phyloP scores from a whole-genome alignment of 805 yeast species.

The Yarrowia hollandica region DNA sequence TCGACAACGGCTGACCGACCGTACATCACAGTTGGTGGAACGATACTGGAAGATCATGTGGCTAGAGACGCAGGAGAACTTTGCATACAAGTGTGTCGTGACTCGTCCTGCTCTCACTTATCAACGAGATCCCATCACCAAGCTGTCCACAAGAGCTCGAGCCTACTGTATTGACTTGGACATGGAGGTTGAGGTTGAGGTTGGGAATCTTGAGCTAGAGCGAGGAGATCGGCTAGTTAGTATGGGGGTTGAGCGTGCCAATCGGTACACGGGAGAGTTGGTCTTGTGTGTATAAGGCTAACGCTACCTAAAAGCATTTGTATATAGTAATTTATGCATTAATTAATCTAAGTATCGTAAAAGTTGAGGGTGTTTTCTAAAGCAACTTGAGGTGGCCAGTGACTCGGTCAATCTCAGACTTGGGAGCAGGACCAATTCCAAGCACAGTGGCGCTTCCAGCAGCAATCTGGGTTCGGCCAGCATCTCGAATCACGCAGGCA shows the following conservation, averaged over 20 bases:
- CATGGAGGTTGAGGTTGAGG: constrained; percentile 49
- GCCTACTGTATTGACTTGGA: constrained; percentile 53
- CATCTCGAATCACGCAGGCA: constrained; percentile 84
- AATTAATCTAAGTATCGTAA: not conserved
- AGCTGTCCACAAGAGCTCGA: constrained; percentile 37
- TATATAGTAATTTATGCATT: constrained; percentile 4
- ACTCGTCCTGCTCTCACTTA: constrained; percentile 17
- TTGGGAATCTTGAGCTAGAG: constrained; percentile 36
- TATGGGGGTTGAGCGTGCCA: constrained; percentile 47
- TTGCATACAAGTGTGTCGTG: constrained; percentile 25
- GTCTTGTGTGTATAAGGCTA: constrained; percentile 45
- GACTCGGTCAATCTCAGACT: constrained; percentile 67
- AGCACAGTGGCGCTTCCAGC: constrained; percentile 94
- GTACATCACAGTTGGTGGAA: constrained; percentile 1
- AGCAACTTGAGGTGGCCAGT: constrained; percentile 78
- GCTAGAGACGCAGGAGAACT: constrained; percentile 10
- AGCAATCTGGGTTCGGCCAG: constrained; percentile 96
- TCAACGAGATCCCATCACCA: not conserved
- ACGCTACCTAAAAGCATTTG: too few species aligned
- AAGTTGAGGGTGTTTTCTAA: constrained; percentile 43
- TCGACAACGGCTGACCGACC: constrained; percentile 3
- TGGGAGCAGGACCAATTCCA: constrained; percentile 98
- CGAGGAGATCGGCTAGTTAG: constrained; percentile 52
- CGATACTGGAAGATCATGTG: constrained; percentile 23
- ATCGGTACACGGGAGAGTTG: constrained; percentile 46